Conservation (phyloP, 2,329 filamentous ascomycete species). For the Fusarium piperis region DNA sequence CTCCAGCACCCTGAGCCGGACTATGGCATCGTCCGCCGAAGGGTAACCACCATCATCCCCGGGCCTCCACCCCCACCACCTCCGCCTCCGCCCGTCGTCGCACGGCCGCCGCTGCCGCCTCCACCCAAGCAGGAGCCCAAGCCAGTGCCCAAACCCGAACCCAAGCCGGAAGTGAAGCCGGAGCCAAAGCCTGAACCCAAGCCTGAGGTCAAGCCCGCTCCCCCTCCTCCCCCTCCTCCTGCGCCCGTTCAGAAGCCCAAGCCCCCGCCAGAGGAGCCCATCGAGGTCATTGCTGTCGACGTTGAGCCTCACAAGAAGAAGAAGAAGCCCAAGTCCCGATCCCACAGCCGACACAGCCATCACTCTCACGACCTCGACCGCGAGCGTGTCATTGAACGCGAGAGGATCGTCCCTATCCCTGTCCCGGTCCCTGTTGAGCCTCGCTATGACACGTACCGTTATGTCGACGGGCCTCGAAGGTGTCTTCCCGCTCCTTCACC, state of each 20-base stretch:
- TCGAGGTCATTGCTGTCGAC: conserved; percentile 53
- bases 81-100: conserved; percentile 34
- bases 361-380: conserved; percentile 47
- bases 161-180: background rate
- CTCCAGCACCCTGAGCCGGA: conserved; percentile 53
- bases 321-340: conserved; percentile 44
- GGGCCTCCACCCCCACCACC: conserved; percentile 46
- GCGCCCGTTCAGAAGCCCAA: conserved; percentile 37
- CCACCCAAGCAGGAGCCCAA: conserved; percentile 36
- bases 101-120: conserved; percentile 36
- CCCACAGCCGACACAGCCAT: conserved; percentile 44
- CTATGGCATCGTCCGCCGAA: conserved; percentile 48
- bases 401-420: conserved; percentile 57
- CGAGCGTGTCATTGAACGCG: conserved; percentile 64
- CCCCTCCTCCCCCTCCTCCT: conserved; percentile 36
- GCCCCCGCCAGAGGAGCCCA: conserved; percentile 44
- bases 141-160: background rate
- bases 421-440: conserved; percentile 53
- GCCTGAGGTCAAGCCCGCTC: conserved; percentile 17
- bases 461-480: conserved; percentile 60
- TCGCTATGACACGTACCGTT: conserved; percentile 61
- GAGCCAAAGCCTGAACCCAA: conserved; percentile 12
- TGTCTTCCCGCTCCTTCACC: conserved; percentile 43
- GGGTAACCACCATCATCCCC: conserved; percentile 53
- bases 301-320: conserved; percentile 46